Evolutionary conservation across 805 yeast species (phyloP), one percentile per base, ranked within the genome.

Genomic region (Middelhovenomyces tepae): DNA sequence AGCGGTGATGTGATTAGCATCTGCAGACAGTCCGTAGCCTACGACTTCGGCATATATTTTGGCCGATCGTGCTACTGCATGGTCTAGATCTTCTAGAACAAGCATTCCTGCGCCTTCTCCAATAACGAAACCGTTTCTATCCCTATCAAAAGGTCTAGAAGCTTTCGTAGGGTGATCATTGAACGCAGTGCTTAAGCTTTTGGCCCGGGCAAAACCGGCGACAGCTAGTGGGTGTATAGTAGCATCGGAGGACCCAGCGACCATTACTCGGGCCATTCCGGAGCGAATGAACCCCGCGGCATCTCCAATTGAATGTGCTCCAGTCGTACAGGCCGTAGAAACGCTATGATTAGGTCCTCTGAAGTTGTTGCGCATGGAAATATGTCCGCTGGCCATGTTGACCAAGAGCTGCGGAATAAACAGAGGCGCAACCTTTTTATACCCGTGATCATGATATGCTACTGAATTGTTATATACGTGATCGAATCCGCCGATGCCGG

Each of bases 271-370:
- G 7, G 89, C 84, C 59, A 81, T 79, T 3, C 83, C 93, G 36
- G 76, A 75, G 39, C 67, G 61, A 38, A 91, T 83, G 47, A 87
- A 78, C 47, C 87, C 72, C 44, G 67, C 71, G 0, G 95, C 96
- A 52, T 91, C 99, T 3, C 97, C 97, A 30, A 91, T 78, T 0
- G 95, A 71, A 50, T 91, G 93, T 18, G 80, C 71, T 0, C 99
- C 99, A 0, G 98, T 86, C 3, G 99, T 94, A 62, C 99, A 91
- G 1, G 98, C 98, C 0, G 97, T 86, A 2, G 94, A 72, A 0
- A 76, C 91, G 0, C 94, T 64, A 51, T 87, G 95, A 27, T 82
- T 73, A 2, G 95, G 94, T 0, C 98, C 99, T 46, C 70, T 63
- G 24, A 86, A 60, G 1, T 81, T 80, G 46, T 75, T 73, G 42